Conservation (phyloP, 2,329 filamentous ascomycete genomes). For the Claviceps spartinae region DNA sequence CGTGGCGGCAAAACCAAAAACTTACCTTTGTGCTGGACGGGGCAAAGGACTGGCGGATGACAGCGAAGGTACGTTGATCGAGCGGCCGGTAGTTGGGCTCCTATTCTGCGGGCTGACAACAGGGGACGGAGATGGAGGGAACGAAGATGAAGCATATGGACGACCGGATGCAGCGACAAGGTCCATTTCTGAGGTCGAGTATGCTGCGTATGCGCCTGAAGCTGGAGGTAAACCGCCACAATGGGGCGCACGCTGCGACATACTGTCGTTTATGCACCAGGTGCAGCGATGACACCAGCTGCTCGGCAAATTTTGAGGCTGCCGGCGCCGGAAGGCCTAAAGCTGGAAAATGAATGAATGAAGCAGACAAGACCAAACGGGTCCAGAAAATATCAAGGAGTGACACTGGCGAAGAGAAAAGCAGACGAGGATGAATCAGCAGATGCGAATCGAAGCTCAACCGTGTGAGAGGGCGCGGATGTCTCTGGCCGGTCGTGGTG, state of each 20-base stretch:
- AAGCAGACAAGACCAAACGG: neutral
- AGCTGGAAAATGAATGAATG: neutral
- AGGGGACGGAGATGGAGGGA: constrained; percentile 11
- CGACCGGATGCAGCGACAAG: neutral
- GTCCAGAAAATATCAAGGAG: neutral
- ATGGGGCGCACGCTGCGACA: constrained; percentile 39
- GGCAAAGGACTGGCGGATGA: constrained; percentile 11
- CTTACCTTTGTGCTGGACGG: constrained; percentile 16
- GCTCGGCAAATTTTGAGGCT: constrained; percentile 4
- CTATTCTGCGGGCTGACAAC: constrained; percentile 21
- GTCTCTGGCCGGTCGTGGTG: neutral
- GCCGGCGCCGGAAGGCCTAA: neutral
- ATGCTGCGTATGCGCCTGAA: constrained; percentile 4
- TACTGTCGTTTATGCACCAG: constrained; percentile 22
- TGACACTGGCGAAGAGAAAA: neutral
- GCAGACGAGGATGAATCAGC: neutral
- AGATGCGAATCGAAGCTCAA: neutral
- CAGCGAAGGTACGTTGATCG: constrained; percentile 12
- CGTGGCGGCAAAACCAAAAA: neutral
- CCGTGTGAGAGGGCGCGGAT: neutral
- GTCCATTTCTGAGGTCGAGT: constrained; percentile 2
- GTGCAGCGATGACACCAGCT: constrained; percentile 6
- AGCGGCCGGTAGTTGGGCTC: constrained; percentile 32
- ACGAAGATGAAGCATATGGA: constrained; percentile 10
- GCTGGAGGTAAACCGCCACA: constrained; percentile 26